A percentile compares a stretch with the other conserved stretches of the same genome.
Conservation (phyloP, 2,329 filamentous ascomycete genomes). For the Cladosporium sp. region DNA sequence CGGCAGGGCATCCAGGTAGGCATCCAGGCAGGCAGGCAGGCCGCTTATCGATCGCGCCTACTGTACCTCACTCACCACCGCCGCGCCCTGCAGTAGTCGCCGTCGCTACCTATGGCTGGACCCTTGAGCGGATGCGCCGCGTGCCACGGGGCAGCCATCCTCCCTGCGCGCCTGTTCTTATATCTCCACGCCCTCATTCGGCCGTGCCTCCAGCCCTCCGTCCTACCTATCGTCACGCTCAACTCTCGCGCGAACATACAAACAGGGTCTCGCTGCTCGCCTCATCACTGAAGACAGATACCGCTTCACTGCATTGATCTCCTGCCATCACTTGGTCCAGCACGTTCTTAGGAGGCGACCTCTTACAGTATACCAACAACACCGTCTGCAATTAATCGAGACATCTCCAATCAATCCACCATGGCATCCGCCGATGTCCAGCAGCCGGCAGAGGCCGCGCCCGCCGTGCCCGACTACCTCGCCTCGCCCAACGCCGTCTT, state of each 20-base stretch:
- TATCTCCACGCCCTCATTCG: constrained; percentile 5
- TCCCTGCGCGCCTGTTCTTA: constrained; percentile 2
- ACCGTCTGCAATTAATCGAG: too few relatives aligned
- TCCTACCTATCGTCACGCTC: too few relatives aligned
- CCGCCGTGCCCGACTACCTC: constrained; percentile 51
- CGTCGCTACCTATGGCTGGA: constrained; percentile 1
- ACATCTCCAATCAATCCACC: background rate
- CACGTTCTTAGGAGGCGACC: too few relatives aligned
- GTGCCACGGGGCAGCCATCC: constrained; percentile 5
- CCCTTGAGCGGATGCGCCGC: background rate
- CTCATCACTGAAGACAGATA: too few relatives aligned
- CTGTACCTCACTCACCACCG: too few relatives aligned
- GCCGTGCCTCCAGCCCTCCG: background rate
- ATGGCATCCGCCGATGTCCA: constrained; percentile 20
- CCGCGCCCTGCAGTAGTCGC: constrained; percentile 6
- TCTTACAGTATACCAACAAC: too few relatives aligned
- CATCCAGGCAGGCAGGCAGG: too few relatives aligned
- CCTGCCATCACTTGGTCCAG: too few relatives aligned
- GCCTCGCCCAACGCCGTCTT: constrained; percentile 54
- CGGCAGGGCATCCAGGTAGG: too few relatives aligned
- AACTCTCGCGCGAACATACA: background rate
- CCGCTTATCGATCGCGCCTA: too few relatives aligned
- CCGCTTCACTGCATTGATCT: too few relatives aligned
- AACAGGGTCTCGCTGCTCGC: too few relatives aligned
- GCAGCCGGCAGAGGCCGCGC: constrained; percentile 23